Base-by-base conservation (phyloP, 345 rosid genomes). In the Hibiscus trionum region DNA sequence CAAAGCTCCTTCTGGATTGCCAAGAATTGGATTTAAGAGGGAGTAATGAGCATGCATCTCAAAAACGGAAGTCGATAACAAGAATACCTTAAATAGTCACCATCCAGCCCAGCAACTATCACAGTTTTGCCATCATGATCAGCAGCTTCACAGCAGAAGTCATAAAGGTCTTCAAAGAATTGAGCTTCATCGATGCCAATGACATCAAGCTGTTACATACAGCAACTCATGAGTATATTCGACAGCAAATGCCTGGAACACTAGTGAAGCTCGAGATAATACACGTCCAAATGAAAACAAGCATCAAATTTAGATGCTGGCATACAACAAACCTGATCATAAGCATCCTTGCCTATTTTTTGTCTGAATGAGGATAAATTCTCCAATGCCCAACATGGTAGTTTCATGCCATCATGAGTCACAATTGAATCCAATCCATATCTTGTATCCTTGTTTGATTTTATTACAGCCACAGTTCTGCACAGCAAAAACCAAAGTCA, bases 111-210 rank as follows among this genome's bases (percentile, higher is more conserved):
- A 10, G 98, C 94, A n/a, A 94, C 95, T 33, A 94, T 80, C 3
- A 91, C 86, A n/a, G 82, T 86, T 84, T 91, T 94, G 19, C 97
- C 91, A 55, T 90, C 93, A 37, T 69, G 82, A 77, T 94, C 98
- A 52, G 98, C 95, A 59, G 93, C 96, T 72, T 88, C 91, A 16
- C 86, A 83, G 80, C 97, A 94, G 77, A 94, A 94, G 72, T 91
- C 98, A 77, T 88, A 88, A 0, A 91, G 84, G 71, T 90, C 98
- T 39, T 80, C 96, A 70, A 94, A 91, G 80, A 93, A 93, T 56
- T 93, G 98, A 66, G 98, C 98, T 75, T 91, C 98, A 10, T 91
- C 98, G 49, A 94, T 91, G 4, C 97, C 98, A 26, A 94, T 94
- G 79, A 94, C 97, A 77, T 91, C 98, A 14, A 91, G 84, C 87